Percentiles rank a stretch among this genome's conserved stretches.
Conservation (phyloP, 1,284 basidiomycete genomes). For the Moesziomyces parantarcticus region DNA sequence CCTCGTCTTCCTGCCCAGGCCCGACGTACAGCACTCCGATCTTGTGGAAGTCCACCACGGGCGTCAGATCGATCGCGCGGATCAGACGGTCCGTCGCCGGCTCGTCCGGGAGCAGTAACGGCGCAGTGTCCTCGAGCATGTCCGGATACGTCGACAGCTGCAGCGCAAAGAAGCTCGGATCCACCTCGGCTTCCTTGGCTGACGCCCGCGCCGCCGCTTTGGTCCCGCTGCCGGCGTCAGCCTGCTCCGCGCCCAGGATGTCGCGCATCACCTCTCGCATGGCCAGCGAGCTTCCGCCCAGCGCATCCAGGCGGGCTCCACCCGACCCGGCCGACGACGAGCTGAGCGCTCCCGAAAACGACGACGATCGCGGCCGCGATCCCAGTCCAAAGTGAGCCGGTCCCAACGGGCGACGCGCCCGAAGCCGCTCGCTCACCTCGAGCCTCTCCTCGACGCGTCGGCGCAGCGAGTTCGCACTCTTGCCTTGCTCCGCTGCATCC, state of each 20-base stretch:
- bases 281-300: slow-evolving; percentile 28
- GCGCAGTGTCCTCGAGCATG: slow-evolving; percentile 64
- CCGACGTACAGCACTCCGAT: slow-evolving; percentile 96
- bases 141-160: slow-evolving; percentile 76
- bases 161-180: slow-evolving; percentile 86
- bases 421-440: slow-evolving; percentile 46
- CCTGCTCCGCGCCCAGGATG: slow-evolving; percentile 29
- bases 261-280: slow-evolving; percentile 55
- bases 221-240: background rate
- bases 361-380: slow-evolving; percentile 72
- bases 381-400: slow-evolving; percentile 54
- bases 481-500: background rate
- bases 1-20: slow-evolving; percentile 85
- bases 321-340: slow-evolving; percentile 2
- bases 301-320: slow-evolving; percentile 14
- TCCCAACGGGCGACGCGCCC: slow-evolving; percentile 40
- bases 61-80: slow-evolving; percentile 82
- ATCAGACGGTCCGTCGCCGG: slow-evolving; percentile 75
- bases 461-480: slow-evolving; percentile 16
- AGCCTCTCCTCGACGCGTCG: slow-evolving; percentile 43
- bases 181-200: slow-evolving; percentile 70
- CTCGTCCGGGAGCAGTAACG: slow-evolving; percentile 70
- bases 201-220: background rate
- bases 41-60: slow-evolving; percentile 97
- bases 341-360: slow-evolving; percentile 75